These are phyloP conservation scores for Trichoderma gamsii DNA, from an alignment of 495 filamentous ascomycete genomes.

Conservation along the genomic window DNA sequence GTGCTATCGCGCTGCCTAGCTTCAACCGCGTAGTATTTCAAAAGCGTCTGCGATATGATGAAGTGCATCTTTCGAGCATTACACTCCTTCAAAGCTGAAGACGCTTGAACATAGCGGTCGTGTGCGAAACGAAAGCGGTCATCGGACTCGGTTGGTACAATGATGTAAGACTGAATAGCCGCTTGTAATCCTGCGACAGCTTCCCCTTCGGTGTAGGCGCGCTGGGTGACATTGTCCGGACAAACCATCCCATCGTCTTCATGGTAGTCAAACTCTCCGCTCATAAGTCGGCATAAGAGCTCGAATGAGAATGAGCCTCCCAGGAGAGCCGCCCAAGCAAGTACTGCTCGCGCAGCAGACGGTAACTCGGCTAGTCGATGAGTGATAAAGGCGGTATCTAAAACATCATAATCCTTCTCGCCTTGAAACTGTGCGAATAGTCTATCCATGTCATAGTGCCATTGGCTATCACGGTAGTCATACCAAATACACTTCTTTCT, in stretches of 20 bases:
- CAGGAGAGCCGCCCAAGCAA: slow-evolving; percentile 80
- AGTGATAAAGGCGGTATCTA: slow-evolving; percentile 73
- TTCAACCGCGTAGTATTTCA: slow-evolving; percentile 59
- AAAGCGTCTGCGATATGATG: slow-evolving; percentile 69
- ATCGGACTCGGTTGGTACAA: slow-evolving; percentile 69
- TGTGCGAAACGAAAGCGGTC: slow-evolving; percentile 73
- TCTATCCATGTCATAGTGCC: slow-evolving; percentile 78
- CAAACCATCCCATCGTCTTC: slow-evolving; percentile 31
- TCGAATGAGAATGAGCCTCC: slow-evolving; percentile 75
- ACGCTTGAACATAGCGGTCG: slow-evolving; percentile 74
- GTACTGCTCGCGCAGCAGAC: slow-evolving; percentile 60
- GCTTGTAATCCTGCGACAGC: slow-evolving; percentile 71
- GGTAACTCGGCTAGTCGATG: slow-evolving; percentile 71
- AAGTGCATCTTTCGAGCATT: slow-evolving; percentile 79
- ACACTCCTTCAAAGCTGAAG: slow-evolving; percentile 61
- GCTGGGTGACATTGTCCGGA: slow-evolving; percentile 10
- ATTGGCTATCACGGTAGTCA: slow-evolving; percentile 68
- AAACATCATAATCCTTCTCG: slow-evolving; percentile 66
- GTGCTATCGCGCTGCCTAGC: slow-evolving; percentile 56
- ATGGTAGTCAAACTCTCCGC: slow-evolving; percentile 54
- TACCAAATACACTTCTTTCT: slow-evolving; percentile 84
- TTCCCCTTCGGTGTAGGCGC: slow-evolving; percentile 41
- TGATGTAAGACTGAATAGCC: slow-evolving; percentile 67
- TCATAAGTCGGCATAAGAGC: slow-evolving; percentile 69
- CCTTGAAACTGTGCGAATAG: slow-evolving; percentile 77